Percentiles rank a stretch among this genome's conserved stretches.
Evolutionary conservation across 176 grass and related monocot genomes (phyloP).

Genomic region (Musa beccarii): DNA sequence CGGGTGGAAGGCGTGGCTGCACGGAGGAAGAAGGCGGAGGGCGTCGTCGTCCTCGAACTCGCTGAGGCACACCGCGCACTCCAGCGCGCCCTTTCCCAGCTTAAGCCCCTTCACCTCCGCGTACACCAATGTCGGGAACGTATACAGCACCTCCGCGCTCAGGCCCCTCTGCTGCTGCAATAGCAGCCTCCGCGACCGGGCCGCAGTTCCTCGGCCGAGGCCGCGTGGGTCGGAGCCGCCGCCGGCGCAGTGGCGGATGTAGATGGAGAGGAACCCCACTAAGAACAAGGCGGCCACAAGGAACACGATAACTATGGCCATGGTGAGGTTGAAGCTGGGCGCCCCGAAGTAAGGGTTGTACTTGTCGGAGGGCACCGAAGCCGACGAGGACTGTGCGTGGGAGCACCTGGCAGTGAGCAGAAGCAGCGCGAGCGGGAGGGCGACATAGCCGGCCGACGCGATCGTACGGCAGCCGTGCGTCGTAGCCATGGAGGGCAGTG

Average conservation of each 20-base stretch:
- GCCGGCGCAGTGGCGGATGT: slow-evolving; percentile 39
- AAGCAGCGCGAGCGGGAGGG: background rate
- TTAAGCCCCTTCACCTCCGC: slow-evolving; percentile 53
- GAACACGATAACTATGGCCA: slow-evolving; percentile 40
- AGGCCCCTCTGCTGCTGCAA: slow-evolving; percentile 35
- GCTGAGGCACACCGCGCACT: slow-evolving; percentile 82
- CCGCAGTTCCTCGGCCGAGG: background rate
- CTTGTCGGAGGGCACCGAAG: background rate
- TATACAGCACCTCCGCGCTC: slow-evolving; percentile 31
- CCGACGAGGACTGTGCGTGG: no score
- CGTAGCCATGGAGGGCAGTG: background rate
- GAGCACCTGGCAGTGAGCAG: background rate
- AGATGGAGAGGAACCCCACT: slow-evolving; percentile 60
- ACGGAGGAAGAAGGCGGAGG: slow-evolving; percentile 66
- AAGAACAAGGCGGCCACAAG: slow-evolving; percentile 56
- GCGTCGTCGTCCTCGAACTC: slow-evolving; percentile 70
- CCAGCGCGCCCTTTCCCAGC: slow-evolving; percentile 51
- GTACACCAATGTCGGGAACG: slow-evolving; percentile 67
- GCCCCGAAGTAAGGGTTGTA: slow-evolving; percentile 19
- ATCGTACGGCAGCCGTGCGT: background rate
- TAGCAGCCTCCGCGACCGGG: slow-evolving; percentile 3
- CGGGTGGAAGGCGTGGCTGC: slow-evolving; percentile 66
- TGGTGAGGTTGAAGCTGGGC: slow-evolving; percentile 26
- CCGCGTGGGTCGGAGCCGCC: slow-evolving; percentile 10
- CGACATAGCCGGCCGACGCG: background rate